Conservation (phyloP, 2,329 filamentous ascomycete species). For the Epichloe elymi region DNA sequence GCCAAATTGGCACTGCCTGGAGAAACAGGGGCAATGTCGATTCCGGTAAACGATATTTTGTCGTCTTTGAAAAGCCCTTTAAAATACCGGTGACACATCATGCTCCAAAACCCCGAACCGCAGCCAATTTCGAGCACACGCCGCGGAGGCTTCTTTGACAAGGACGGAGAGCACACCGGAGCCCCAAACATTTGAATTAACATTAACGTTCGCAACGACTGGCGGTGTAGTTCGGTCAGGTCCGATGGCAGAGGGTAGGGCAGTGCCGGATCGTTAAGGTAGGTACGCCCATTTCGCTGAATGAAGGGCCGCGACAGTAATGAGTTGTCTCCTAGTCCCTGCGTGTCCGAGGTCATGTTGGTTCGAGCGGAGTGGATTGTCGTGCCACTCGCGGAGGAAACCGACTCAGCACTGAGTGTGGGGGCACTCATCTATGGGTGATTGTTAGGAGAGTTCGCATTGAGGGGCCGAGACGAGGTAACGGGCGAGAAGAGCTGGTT, state of each 20-base stretch:
- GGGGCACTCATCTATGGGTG: slow-evolving; percentile 22
- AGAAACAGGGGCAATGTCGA: slow-evolving; percentile 67
- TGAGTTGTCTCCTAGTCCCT: slow-evolving; percentile 29
- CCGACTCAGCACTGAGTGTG: slow-evolving; percentile 29
- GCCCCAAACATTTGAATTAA: slow-evolving; percentile 70
- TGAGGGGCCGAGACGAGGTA: not conserved
- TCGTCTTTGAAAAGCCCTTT: slow-evolving; percentile 36
- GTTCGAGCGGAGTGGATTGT: slow-evolving; percentile 30
- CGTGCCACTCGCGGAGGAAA: slow-evolving; percentile 32
- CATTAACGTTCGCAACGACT: slow-evolving; percentile 72
- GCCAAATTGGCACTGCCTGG: slow-evolving; percentile 21
- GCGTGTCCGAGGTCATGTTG: slow-evolving; percentile 36
- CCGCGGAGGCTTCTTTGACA: slow-evolving; percentile 54
- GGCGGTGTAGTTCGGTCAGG: slow-evolving; percentile 73
- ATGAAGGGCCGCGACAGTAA: slow-evolving; percentile 42
- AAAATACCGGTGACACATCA: slow-evolving; percentile 74
- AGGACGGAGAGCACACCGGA: slow-evolving; percentile 59
- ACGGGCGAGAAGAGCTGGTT: not conserved
- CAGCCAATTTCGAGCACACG: slow-evolving; percentile 79
- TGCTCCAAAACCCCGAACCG: slow-evolving; percentile 80
- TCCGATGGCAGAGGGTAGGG: slow-evolving; percentile 83
- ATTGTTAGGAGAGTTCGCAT: slow-evolving; percentile 6
- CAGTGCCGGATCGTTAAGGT: slow-evolving; percentile 59
- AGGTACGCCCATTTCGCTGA: slow-evolving; percentile 67
- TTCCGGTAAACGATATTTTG: slow-evolving; percentile 64